Evolutionary conservation across 768 basidiomycete species (phyloP).

Genomic region (Psilocybe tampanensis): DNA sequence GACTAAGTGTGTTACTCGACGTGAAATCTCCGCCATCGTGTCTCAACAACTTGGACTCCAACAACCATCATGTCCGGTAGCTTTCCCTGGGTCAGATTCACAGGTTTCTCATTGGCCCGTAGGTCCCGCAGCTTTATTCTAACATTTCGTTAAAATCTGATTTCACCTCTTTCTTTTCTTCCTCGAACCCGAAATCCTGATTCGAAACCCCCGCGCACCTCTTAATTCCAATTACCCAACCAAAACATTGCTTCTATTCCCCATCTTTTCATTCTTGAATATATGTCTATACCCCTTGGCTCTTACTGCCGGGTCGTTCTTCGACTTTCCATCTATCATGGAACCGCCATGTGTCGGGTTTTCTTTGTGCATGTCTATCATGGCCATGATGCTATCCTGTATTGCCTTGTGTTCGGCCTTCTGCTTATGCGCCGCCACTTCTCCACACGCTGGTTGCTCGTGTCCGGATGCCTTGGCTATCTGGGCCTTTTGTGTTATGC

Average conservation of each 20-base stretch:
- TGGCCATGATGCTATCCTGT: neutral
- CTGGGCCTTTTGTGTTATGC: neutral
- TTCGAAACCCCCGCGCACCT: slow-evolving; percentile 1
- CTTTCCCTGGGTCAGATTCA: slow-evolving; percentile 63
- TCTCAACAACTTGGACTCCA: slow-evolving; percentile 5
- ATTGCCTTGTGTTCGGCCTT: neutral
- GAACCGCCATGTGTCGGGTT: neutral
- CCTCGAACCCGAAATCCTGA: slow-evolving; percentile 7
- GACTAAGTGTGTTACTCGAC: slow-evolving; percentile 10
- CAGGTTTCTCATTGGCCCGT: slow-evolving; percentile 48
- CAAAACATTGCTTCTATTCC: slow-evolving; percentile 3
- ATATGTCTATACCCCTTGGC: neutral
- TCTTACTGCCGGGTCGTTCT: slow-evolving; percentile 2
- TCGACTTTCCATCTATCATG: neutral
- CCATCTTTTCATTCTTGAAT: neutral
- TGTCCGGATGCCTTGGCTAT: neutral
- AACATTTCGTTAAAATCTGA: slow-evolving; percentile 12
- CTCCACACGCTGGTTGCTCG: neutral
- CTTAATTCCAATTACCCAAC: too few relatives aligned
- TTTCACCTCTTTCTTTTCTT: slow-evolving; percentile 5
- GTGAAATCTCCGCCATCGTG: slow-evolving; percentile 3
- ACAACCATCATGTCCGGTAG: slow-evolving; percentile 21
- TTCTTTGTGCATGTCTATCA: neutral
- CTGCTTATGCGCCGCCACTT: neutral
- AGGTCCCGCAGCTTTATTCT: slow-evolving; percentile 30